A percentile compares a stretch with the other conserved stretches of the same genome.
Evolutionary conservation across 768 basidiomycete species (phyloP).

Genomic region (Candolleomyces eurysporus): DNA sequence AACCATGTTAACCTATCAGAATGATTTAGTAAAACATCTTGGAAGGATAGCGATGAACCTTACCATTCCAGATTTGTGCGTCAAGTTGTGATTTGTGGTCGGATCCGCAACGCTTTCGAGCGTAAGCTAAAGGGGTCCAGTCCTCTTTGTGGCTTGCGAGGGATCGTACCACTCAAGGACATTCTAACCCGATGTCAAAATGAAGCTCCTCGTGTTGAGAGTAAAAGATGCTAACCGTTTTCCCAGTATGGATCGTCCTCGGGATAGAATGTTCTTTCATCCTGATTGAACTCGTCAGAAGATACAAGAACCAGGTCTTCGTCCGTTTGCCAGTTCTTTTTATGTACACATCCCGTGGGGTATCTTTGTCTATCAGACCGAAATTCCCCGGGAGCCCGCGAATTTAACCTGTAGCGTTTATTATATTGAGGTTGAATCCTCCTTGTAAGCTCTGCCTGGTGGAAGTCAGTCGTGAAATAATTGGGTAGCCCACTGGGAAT

Average conservation of each 20-base stretch:
- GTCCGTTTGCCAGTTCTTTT: constrained; percentile 48
- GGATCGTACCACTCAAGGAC: constrained; percentile 84
- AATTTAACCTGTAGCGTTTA: constrained; percentile 68
- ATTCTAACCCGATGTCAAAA: constrained; percentile 23
- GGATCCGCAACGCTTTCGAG: constrained; percentile 45
- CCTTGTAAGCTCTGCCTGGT: constrained; percentile 32
- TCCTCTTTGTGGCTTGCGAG: constrained; percentile 56
- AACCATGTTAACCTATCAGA: constrained; percentile 30
- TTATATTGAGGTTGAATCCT: constrained; percentile 70
- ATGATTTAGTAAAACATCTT: not conserved
- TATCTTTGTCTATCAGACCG: constrained; percentile 71
- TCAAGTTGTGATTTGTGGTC: constrained; percentile 59
- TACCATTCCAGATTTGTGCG: constrained; percentile 56
- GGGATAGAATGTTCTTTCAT: constrained; percentile 66
- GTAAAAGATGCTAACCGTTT: constrained; percentile 30
- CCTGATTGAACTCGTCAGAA: constrained; percentile 77
- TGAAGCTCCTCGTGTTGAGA: not conserved
- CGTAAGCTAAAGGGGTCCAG: constrained; percentile 70
- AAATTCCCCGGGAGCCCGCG: constrained; percentile 52
- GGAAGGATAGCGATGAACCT: constrained; percentile 19
- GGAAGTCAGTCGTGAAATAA: constrained; percentile 16
- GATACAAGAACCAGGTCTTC: constrained; percentile 61
- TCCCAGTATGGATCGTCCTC: constrained; percentile 67
- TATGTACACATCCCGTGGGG: constrained; percentile 55
- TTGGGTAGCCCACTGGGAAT: constrained; percentile 32